Evolutionary conservation across 257 asterid genomes (phyloP).

Genomic region (Penstemon newberryi): DNA sequence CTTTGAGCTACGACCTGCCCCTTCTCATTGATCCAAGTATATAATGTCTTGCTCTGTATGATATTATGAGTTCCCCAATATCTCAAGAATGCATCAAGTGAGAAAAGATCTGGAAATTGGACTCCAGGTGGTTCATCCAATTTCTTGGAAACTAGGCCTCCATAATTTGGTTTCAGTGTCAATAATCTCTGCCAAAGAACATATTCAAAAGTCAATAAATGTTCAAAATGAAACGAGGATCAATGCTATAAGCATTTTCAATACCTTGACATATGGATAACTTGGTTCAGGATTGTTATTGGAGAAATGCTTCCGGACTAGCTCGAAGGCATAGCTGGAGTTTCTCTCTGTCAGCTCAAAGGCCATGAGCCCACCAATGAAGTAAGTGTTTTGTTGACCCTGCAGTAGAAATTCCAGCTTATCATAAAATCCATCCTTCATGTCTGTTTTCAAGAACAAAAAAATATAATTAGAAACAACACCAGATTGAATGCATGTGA

Average conservation of each 20-base stretch:
- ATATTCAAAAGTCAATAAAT: neutral
- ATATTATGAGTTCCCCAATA: slow-evolving; percentile 54
- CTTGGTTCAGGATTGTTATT: slow-evolving; percentile 47
- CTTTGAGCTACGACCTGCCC: slow-evolving; percentile 49
- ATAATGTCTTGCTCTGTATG: slow-evolving; percentile 43
- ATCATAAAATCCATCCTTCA: slow-evolving; percentile 77
- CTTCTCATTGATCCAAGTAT: slow-evolving; percentile 64
- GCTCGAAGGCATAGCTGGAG: slow-evolving; percentile 60
- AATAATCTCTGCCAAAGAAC: slow-evolving; percentile 40
- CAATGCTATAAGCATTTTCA: neutral
- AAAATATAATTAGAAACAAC: neutral
- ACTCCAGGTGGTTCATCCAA: slow-evolving; percentile 44
- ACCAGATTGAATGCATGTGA: neutral
- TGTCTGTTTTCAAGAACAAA: slow-evolving; percentile 45
- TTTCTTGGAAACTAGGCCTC: slow-evolving; percentile 26
- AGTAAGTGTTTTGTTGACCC: slow-evolving; percentile 71
- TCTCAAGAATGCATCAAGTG: slow-evolving; percentile 49
- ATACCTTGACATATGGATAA: slow-evolving; percentile 71
- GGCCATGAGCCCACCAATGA: slow-evolving; percentile 82
- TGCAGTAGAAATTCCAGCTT: slow-evolving; percentile 68
- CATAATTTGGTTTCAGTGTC: slow-evolving; percentile 36
- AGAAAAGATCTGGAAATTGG: slow-evolving; percentile 46
- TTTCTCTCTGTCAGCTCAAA: slow-evolving; percentile 90
- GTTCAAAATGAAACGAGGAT: no score
- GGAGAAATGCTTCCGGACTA: slow-evolving; percentile 64